Evolutionary conservation across 2,329 filamentous ascomycete genomes (phyloP).

Genomic region (Cercospora sesami): DNA sequence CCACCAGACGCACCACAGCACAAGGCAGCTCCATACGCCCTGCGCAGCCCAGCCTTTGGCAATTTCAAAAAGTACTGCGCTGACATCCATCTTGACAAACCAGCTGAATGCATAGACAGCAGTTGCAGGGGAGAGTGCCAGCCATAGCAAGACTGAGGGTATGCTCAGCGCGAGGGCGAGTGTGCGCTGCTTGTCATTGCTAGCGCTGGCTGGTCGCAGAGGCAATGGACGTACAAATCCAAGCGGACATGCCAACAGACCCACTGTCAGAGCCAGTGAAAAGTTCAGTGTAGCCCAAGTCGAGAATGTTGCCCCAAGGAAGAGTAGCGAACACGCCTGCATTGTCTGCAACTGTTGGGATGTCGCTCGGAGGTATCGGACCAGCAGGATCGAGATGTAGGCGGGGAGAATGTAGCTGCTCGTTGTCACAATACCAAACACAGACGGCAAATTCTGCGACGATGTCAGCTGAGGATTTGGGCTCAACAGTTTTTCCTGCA

Average conservation of each 20-base stretch:
- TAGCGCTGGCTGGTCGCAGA: conserved; percentile 3
- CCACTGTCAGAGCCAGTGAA: conserved; percentile 81
- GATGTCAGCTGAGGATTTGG: background rate
- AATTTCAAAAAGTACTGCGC: conserved; percentile 32
- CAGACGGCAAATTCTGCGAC: conserved; percentile 48
- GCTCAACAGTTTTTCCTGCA: conserved; percentile 34
- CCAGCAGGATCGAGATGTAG: conserved; percentile 26
- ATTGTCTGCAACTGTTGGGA: conserved; percentile 72
- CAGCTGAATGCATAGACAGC: conserved; percentile 28
- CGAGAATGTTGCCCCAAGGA: conserved; percentile 87
- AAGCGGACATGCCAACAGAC: conserved; percentile 74
- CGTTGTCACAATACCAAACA: conserved; percentile 50
- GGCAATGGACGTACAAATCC: conserved; percentile 62
- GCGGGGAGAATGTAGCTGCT: conserved; percentile 41
- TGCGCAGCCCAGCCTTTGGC: conserved; percentile 38
- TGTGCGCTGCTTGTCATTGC: background rate
- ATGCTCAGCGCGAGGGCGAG: conserved; percentile 19
- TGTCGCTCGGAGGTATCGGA: conserved; percentile 22
- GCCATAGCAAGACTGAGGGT: conserved; percentile 19
- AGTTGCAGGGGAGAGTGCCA: conserved; percentile 27
- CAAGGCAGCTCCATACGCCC: conserved; percentile 37
- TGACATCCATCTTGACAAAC: conserved; percentile 26
- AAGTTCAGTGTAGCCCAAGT: conserved; percentile 96
- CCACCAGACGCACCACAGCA: conserved; percentile 39
- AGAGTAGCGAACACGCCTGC: conserved; percentile 87